phyloP scores from a whole-genome alignment of 2,329 filamentous ascomycete species.

The Cyphellophora europaea region DNA sequence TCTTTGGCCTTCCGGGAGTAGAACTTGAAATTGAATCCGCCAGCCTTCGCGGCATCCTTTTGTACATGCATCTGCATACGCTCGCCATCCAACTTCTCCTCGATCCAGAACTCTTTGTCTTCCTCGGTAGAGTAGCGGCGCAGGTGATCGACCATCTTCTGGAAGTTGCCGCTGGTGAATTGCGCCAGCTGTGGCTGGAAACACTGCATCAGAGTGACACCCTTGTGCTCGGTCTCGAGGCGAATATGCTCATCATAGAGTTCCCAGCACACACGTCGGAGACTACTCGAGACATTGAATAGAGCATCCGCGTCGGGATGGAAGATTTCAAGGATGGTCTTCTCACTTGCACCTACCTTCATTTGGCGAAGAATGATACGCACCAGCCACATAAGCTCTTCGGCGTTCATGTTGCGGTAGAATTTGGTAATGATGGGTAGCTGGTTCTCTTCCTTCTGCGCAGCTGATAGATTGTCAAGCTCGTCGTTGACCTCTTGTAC shows the following conservation, averaged over 20 bases:
- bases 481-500: conserved; percentile 84
- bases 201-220: conserved; percentile 79
- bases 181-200: conserved; percentile 94
- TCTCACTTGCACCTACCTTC: conserved; percentile 71
- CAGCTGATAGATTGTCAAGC: conserved; percentile 67
- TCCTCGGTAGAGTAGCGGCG: conserved; percentile 49
- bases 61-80: conserved; percentile 94
- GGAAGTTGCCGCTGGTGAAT: conserved; percentile 75
- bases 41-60: conserved; percentile 56
- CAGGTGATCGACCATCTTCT: conserved; percentile 65
- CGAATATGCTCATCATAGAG: conserved; percentile 63
- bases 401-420: conserved; percentile 83
- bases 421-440: conserved; percentile 71
- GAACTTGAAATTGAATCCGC: conserved; percentile 69
- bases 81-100: conserved; percentile 95
- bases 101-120: conserved; percentile 82
- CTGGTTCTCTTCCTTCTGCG: conserved; percentile 75
- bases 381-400: conserved; percentile 90
- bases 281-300: conserved; percentile 84
- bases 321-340: conserved; percentile 76
- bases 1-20: conserved; percentile 97
- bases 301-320: conserved; percentile 67
- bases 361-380: conserved; percentile 80
- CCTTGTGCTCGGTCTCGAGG: conserved; percentile 64
- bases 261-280: conserved; percentile 92